Evolutionary conservation across 2,329 filamentous ascomycete species (phyloP).

Genomic region (Colletotrichum cuscutae): DNA sequence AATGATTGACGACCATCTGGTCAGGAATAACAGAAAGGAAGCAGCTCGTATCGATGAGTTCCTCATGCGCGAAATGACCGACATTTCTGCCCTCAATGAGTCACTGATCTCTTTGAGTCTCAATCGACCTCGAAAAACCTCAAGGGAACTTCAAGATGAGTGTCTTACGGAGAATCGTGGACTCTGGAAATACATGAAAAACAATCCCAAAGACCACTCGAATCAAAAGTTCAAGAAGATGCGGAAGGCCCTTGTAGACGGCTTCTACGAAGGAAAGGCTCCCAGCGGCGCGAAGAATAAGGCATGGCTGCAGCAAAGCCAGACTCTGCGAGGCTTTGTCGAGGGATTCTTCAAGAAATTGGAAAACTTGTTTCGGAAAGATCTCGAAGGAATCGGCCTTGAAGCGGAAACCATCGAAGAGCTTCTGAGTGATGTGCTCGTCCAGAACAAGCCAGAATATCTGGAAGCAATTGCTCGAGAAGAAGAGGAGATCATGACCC

Average conservation of each 20-base stretch:
- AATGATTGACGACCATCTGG: neutral
- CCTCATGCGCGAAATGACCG: neutral
- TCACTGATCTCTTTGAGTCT: neutral
- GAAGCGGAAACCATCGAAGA: neutral
- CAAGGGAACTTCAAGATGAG: neutral
- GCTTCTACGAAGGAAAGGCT: neutral
- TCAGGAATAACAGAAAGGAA: neutral
- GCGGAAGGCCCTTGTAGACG: neutral
- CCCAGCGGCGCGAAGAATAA: neutral
- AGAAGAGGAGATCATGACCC: neutral
- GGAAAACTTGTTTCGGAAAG: neutral
- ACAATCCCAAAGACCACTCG: neutral
- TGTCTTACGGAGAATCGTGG: neutral
- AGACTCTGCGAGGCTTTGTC: neutral
- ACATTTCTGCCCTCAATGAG: neutral
- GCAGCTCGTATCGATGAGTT: neutral
- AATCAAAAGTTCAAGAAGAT: accelerated
- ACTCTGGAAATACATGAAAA: neutral
- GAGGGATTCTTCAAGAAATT: neutral
- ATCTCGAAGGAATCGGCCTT: neutral
- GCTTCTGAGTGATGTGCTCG: accelerated
- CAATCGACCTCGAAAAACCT: neutral
- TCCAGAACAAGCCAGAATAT: neutral
- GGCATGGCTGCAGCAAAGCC: neutral
- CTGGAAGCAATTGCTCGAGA: neutral